Conservation (phyloP, 192 early-diverging fungal species). For the Gonapodya prolifera region DNA sequence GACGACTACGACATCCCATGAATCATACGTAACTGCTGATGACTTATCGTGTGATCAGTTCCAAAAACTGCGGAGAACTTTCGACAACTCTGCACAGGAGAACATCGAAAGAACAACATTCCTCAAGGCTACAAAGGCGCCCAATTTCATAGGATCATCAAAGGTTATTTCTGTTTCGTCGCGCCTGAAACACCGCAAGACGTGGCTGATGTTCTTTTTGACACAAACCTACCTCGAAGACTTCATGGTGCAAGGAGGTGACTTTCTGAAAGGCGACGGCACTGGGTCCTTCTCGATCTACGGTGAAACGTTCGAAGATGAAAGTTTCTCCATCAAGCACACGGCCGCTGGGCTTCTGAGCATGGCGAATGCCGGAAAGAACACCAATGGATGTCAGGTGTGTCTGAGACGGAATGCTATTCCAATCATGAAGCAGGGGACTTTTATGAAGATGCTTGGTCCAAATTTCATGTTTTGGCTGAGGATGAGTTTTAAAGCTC, state of each 20-base stretch:
- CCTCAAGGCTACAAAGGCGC: slow-evolving; percentile 79
- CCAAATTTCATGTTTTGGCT: too few species aligned
- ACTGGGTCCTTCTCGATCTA: slow-evolving; percentile 79
- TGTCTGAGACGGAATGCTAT: background rate
- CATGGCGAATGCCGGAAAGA: slow-evolving; percentile 79
- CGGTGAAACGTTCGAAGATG: slow-evolving; percentile 63
- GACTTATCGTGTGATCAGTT: too few species aligned
- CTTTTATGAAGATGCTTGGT: too few species aligned
- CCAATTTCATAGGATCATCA: slow-evolving; percentile 76
- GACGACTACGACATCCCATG: background rate
- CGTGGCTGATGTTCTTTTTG: slow-evolving; percentile 6
- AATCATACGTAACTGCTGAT: too few species aligned
- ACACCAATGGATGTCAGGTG: slow-evolving; percentile 80
- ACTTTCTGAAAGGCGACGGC: slow-evolving; percentile 83
- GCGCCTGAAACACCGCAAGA: too few species aligned
- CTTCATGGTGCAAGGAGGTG: slow-evolving; percentile 89
- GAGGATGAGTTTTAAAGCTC: too few species aligned
- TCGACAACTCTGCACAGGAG: slow-evolving; percentile 81
- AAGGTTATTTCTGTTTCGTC: too few species aligned
- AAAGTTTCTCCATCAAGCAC: slow-evolving; percentile 80
- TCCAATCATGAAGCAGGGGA: too few species aligned
- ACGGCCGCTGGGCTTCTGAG: slow-evolving; percentile 69
- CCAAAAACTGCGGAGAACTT: slow-evolving; percentile 4
- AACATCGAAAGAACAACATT: slow-evolving; percentile 60
- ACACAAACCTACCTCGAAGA: too few species aligned